Percentiles rank a stretch among this genome's conserved stretches.
These are phyloP conservation scores for Syncephalastrum monosporum DNA, from an alignment of 371 early-diverging fungal genomes.

Conservation along the genomic window DNA sequence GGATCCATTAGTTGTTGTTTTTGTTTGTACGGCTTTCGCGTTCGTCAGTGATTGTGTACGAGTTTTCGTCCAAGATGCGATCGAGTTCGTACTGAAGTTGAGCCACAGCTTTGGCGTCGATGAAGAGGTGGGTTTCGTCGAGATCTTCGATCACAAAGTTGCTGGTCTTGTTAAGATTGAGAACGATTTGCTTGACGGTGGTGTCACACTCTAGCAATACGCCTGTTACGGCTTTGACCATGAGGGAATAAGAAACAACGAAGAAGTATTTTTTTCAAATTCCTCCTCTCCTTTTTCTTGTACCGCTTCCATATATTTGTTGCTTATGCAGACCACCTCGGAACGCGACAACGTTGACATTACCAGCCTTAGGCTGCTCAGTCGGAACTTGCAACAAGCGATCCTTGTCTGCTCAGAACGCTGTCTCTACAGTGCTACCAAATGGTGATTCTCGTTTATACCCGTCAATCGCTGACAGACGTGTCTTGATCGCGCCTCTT, in stretches of 20 bases:
- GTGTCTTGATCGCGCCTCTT: background rate
- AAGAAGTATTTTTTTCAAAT: no score
- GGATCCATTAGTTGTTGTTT: background rate
- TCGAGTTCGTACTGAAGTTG: constrained; percentile 70
- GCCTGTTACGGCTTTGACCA: constrained; percentile 55
- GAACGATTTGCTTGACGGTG: constrained; percentile 79
- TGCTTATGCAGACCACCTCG: no score
- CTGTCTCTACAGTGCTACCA: constrained; percentile 65
- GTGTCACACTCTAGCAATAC: constrained; percentile 67
- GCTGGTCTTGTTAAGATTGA: constrained; percentile 68
- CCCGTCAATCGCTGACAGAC: no score
- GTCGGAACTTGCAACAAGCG: constrained; percentile 44
- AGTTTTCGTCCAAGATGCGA: constrained; percentile 75
- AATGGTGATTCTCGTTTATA: constrained; percentile 52
- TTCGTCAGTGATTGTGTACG: constrained; percentile 60
- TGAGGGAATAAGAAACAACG: constrained; percentile 13
- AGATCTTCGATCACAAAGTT: constrained; percentile 86
- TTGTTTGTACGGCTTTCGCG: constrained; percentile 30
- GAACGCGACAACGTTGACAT: constrained; percentile 13
- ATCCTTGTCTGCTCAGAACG: constrained; percentile 65
- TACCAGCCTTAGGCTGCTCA: constrained; percentile 14
- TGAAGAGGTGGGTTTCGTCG: constrained; percentile 84
- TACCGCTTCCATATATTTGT: no score
- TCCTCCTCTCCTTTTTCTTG: no score
- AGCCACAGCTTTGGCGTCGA: constrained; percentile 66